These are phyloP conservation scores for Lactarius indigo DNA, from an alignment of 768 basidiomycete species.

Conservation along the genomic window DNA sequence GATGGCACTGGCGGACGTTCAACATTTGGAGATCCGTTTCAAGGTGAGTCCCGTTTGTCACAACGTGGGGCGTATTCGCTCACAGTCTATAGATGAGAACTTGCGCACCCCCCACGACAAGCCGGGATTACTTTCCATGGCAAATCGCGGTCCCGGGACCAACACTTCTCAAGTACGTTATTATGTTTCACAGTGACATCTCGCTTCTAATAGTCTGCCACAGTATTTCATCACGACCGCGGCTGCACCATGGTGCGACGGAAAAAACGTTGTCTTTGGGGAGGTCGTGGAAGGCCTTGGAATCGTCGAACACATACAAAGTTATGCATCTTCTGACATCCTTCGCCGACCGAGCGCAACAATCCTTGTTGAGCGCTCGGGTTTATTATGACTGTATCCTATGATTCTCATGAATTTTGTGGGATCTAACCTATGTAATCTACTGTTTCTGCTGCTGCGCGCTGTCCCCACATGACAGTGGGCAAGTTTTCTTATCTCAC, in stretches of 20 bases:
- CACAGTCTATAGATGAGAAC: constrained; percentile 54
- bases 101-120: constrained; percentile 60
- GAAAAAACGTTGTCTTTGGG: constrained; percentile 69
- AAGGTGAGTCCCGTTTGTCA: constrained; percentile 41
- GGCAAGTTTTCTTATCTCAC: constrained; percentile 1
- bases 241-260: constrained; percentile 66
- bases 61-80: background rate
- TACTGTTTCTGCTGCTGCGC: constrained; percentile 13
- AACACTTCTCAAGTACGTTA: constrained; percentile 69
- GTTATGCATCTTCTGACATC: constrained; percentile 22
- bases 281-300: constrained; percentile 63
- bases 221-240: constrained; percentile 80
- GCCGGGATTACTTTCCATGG: constrained; percentile 76
- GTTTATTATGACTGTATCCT: constrained; percentile 18
- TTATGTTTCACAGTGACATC: background rate
- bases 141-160: constrained; percentile 80
- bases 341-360: constrained; percentile 24
- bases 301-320: constrained; percentile 59
- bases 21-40: constrained; percentile 80
- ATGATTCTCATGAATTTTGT: constrained; percentile 3
- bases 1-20: constrained; percentile 81
- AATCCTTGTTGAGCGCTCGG: constrained; percentile 23
- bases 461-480: background rate
- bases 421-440: constrained; percentile 9
- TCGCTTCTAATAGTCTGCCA: background rate